A percentile compares a stretch with the other conserved stretches of the same genome.
Evolutionary conservation across 176 grass and related monocot species (phyloP).

Genomic region (Avena sativa): DNA sequence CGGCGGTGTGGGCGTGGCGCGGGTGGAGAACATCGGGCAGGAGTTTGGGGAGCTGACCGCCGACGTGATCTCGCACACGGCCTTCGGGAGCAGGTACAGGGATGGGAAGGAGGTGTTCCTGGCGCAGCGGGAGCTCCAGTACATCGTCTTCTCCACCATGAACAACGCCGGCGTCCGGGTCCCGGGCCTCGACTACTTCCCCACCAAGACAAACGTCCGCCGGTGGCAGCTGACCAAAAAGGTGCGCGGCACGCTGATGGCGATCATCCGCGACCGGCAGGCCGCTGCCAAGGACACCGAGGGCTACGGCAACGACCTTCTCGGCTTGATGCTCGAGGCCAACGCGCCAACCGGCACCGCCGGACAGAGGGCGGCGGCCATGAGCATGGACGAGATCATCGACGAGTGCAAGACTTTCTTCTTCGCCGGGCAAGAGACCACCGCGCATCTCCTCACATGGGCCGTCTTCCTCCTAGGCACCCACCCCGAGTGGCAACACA

Average conservation of each 20-base stretch:
- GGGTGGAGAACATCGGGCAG: conserved; percentile 39
- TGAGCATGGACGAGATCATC: conserved; percentile 64
- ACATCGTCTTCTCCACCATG: conserved; percentile 38
- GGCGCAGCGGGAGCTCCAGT: conserved; percentile 57
- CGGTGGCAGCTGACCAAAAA: conserved; percentile 49
- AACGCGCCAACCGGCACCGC: neutral
- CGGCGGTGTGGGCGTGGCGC: neutral
- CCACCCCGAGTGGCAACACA: conserved; percentile 51
- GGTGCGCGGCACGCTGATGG: conserved; percentile 47
- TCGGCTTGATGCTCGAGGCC: neutral
- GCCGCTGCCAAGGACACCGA: neutral
- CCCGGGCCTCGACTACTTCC: neutral
- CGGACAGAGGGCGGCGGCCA: neutral
- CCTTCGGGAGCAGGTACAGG: conserved; percentile 65
- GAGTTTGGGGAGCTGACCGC: conserved; percentile 63
- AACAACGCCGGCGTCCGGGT: neutral
- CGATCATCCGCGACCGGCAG: conserved; percentile 37
- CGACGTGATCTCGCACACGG: conserved; percentile 65
- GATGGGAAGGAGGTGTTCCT: conserved; percentile 69
- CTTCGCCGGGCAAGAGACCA: conserved; percentile 64
- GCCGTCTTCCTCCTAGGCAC: conserved; percentile 56
- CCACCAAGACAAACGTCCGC: conserved; percentile 45
- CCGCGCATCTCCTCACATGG: conserved; percentile 53
- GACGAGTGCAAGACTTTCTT: conserved; percentile 76
- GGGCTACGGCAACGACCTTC: neutral